These are phyloP conservation scores for Rhododendron williamsianum DNA, from an alignment of 148 eudicot genomes.

Conservation along the genomic window DNA sequence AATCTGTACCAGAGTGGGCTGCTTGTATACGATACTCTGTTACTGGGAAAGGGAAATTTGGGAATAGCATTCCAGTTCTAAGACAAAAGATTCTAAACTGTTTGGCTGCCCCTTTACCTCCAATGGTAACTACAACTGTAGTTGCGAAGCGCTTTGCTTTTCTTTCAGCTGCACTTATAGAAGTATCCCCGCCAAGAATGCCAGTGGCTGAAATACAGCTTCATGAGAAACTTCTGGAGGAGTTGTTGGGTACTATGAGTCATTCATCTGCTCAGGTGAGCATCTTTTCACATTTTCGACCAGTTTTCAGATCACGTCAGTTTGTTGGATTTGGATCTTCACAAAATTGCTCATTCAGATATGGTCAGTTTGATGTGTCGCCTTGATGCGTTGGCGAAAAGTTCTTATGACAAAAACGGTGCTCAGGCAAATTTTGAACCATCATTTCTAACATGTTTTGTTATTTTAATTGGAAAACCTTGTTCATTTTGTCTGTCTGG, in stretches of 20 bases:
- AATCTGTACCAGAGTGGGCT: slow-evolving; percentile 96
- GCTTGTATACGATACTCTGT: slow-evolving; percentile 94
- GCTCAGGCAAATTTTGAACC: background rate
- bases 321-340: slow-evolving; percentile 4
- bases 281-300: background rate
- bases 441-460: background rate
- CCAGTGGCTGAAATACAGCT: slow-evolving; percentile 56
- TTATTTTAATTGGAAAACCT: background rate
- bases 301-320: background rate
- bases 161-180: slow-evolving; percentile 79
- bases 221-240: slow-evolving; percentile 67
- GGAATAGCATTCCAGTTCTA: slow-evolving; percentile 69
- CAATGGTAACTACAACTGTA: slow-evolving; percentile 65
- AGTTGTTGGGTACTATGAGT: slow-evolving; percentile 74
- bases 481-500: background rate
- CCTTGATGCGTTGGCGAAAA: background rate
- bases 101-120: slow-evolving; percentile 67
- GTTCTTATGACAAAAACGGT: background rate
- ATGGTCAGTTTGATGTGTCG: background rate
- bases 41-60: slow-evolving; percentile 92
- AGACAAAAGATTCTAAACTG: slow-evolving; percentile 72
- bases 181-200: slow-evolving; percentile 84
- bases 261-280: slow-evolving; percentile 94
- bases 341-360: background rate
- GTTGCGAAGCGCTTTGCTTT: slow-evolving; percentile 87